Conservation (phyloP, 768 basidiomycete genomes). For the Daedalea quercina region DNA sequence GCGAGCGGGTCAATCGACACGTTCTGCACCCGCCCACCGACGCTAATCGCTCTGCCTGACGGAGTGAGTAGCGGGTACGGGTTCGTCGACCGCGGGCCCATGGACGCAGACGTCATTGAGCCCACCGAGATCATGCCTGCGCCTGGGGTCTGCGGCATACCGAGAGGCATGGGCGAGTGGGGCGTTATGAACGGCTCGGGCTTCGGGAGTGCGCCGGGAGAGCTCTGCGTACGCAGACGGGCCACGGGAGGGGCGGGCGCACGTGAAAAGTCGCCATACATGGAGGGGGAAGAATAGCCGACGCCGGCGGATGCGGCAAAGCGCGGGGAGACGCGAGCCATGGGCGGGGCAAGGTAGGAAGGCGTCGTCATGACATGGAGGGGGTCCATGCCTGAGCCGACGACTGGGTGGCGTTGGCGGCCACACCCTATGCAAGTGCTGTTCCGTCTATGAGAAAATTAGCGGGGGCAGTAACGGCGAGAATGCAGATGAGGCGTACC, state of each 20-base stretch:
- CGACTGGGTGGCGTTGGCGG: background rate
- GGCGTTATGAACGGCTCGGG: background rate
- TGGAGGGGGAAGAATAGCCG: background rate
- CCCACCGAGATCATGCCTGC: background rate
- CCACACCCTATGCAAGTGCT: slow-evolving; percentile 67
- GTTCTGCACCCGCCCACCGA: slow-evolving; percentile 76
- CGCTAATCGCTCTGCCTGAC: slow-evolving; percentile 69
- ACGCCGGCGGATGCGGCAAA: slow-evolving; percentile 6
- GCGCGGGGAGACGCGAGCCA: slow-evolving; percentile 16
- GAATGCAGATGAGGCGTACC: slow-evolving; percentile 42
- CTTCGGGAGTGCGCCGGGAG: background rate
- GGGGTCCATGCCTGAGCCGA: slow-evolving; percentile 6
- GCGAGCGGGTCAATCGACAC: slow-evolving; percentile 62
- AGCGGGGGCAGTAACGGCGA: slow-evolving; percentile 32
- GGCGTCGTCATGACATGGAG: slow-evolving; percentile 20
- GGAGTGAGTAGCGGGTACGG: slow-evolving; percentile 76
- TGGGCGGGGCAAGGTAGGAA: slow-evolving; percentile 20
- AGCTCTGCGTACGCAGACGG: slow-evolving; percentile 1
- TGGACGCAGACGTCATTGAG: slow-evolving; percentile 13
- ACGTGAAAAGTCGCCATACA: background rate
- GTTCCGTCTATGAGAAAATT: slow-evolving; percentile 60
- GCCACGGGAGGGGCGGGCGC: background rate
- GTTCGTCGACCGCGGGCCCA: slow-evolving; percentile 27
- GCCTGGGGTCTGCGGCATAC: background rate
- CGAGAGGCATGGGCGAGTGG: background rate